Evolutionary conservation across 2,329 filamentous ascomycete genomes (phyloP).

Genomic region (Epichloe coenophiala): DNA sequence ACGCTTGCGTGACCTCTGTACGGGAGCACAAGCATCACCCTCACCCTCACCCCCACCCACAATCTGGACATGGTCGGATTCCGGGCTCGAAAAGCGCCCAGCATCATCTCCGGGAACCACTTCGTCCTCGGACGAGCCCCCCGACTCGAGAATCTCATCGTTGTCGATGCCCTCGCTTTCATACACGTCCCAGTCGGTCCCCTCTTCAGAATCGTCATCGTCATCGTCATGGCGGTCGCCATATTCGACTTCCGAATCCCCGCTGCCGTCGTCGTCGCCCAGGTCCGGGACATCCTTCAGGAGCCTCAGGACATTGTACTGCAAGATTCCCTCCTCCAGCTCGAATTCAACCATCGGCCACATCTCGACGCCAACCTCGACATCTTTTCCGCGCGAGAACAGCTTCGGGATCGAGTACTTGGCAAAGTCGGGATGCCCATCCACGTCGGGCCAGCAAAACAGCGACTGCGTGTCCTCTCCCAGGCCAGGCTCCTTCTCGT

Average conservation of each 20-base stretch:
- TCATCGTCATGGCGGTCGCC: slow-evolving; percentile 5
- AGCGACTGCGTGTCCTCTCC: slow-evolving; percentile 15
- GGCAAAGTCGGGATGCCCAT: slow-evolving; percentile 17
- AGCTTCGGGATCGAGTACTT: slow-evolving; percentile 11
- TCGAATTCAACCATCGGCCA: slow-evolving; percentile 21
- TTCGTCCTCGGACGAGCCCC: slow-evolving; percentile 10
- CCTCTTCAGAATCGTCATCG: slow-evolving; percentile 6
- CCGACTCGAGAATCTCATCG: slow-evolving; percentile 14
- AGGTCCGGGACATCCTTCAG: background rate
- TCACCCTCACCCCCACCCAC: background rate
- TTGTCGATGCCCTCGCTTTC: slow-evolving; percentile 28
- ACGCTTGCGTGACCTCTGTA: slow-evolving; percentile 13
- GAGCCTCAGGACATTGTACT: slow-evolving; percentile 8
- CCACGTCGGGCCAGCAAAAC: slow-evolving; percentile 21
- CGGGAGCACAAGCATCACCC: background rate
- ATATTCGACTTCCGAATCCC: background rate
- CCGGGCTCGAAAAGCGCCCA: slow-evolving; percentile 3
- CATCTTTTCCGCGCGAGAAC: background rate
- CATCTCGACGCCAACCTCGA: slow-evolving; percentile 9
- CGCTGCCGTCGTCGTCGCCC: slow-evolving; percentile 3
- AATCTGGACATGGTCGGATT: slow-evolving; percentile 5
- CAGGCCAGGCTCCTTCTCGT: slow-evolving; percentile 11
- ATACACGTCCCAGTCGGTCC: slow-evolving; percentile 17
- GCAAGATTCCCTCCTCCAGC: slow-evolving; percentile 7
- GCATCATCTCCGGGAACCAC: background rate